These are phyloP conservation scores for Aspergillus pseudoterreus DNA, from an alignment of 2,329 filamentous ascomycete genomes.

Conservation along the genomic window DNA sequence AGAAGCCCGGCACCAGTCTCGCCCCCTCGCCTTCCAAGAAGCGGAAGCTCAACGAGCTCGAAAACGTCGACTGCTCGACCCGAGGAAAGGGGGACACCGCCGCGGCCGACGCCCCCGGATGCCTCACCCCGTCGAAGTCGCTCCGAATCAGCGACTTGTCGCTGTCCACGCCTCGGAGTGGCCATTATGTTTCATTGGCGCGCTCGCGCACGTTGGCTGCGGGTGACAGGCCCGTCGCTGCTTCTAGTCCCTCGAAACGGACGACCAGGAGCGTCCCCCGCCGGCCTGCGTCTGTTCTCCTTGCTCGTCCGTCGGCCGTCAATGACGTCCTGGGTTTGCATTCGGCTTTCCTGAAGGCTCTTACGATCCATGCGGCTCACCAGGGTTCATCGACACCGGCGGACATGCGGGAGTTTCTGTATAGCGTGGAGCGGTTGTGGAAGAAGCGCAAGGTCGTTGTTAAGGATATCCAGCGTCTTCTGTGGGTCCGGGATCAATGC, in stretches of 20 bases:
- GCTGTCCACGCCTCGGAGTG: slow-evolving; percentile 30
- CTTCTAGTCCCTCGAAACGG: slow-evolving; percentile 26
- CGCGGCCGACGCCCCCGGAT: slow-evolving; percentile 7
- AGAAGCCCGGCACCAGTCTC: slow-evolving; percentile 28
- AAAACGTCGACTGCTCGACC: slow-evolving; percentile 27
- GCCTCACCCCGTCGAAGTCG: slow-evolving; percentile 31
- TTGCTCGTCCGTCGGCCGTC: slow-evolving; percentile 24
- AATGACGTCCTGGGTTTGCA: slow-evolving; percentile 61
- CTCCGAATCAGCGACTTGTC: slow-evolving; percentile 30
- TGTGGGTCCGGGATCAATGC: slow-evolving; percentile 57
- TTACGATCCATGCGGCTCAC: slow-evolving; percentile 67
- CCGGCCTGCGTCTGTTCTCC: slow-evolving; percentile 20
- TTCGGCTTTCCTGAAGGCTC: slow-evolving; percentile 63
- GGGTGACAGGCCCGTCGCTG: slow-evolving; percentile 3
- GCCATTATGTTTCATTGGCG: slow-evolving; percentile 21
- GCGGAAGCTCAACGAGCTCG: slow-evolving; percentile 34
- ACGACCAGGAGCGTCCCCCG: slow-evolving; percentile 3
- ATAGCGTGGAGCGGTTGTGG: slow-evolving; percentile 65
- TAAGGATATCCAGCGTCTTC: slow-evolving; percentile 62
- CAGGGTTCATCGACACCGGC: slow-evolving; percentile 61
- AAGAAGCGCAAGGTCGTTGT: slow-evolving; percentile 64
- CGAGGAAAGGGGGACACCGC: slow-evolving; percentile 4
- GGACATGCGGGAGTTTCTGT: slow-evolving; percentile 59
- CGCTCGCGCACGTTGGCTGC: slow-evolving; percentile 1
- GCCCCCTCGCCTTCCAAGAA: slow-evolving; percentile 38